Evolutionary conservation across 176 grass and related monocot species (phyloP).

Genomic region (Olyra latifolia): DNA sequence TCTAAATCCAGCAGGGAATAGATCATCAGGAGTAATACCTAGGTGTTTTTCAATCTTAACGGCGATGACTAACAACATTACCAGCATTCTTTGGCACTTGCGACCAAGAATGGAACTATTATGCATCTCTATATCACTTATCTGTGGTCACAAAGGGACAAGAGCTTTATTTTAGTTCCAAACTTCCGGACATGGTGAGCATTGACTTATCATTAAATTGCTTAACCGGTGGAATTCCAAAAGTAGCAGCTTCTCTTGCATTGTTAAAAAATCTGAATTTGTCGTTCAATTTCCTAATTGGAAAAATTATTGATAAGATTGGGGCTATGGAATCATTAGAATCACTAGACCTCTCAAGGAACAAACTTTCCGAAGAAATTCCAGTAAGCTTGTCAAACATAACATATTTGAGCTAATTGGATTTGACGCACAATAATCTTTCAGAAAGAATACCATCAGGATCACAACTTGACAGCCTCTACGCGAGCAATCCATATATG

Average conservation of each 20-base stretch:
- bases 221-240: constrained; percentile 14
- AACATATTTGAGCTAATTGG: neutral
- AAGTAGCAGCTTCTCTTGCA: neutral
- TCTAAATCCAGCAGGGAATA: constrained; percentile 41
- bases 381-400: neutral
- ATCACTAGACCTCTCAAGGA: constrained; percentile 35
- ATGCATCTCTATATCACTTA: too few species aligned
- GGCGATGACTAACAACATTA: constrained; percentile 26
- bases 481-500: too few species aligned
- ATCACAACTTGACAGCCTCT: constrained; percentile 24
- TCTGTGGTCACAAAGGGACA: too few species aligned
- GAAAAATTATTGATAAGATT: constrained; percentile 22
- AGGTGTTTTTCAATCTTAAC: neutral
- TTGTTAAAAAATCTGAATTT: constrained; percentile 23
- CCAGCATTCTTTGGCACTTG: too few species aligned
- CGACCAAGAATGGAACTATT: too few species aligned
- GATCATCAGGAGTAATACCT: constrained; percentile 26
- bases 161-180: too few species aligned
- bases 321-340: constrained; percentile 31
- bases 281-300: neutral
- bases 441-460: neutral
- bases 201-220: too few species aligned
- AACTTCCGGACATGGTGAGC: too few species aligned
- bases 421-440: too few species aligned
- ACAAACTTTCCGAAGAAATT: constrained; percentile 25